Conservation (phyloP, 352 stramenopile species). For the Phytophthora citrophthora region DNA sequence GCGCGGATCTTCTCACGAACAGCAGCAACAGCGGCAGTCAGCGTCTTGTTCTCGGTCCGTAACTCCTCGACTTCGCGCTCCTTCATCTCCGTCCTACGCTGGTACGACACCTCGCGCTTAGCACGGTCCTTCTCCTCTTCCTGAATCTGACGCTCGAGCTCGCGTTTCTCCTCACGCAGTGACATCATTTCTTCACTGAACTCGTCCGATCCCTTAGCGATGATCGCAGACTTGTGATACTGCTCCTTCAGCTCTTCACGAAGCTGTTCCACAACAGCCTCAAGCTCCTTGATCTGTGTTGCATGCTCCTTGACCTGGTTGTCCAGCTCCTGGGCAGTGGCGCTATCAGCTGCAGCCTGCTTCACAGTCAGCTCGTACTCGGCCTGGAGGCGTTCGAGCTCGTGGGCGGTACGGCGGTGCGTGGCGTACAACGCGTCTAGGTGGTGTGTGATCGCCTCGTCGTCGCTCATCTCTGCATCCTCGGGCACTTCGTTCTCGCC, state of each 20-base stretch:
- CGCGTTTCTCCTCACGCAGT: constrained; percentile 44
- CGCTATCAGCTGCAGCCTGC: constrained; percentile 41
- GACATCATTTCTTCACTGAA: constrained; percentile 54
- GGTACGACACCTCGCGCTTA: constrained; percentile 50
- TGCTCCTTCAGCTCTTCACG: constrained; percentile 55
- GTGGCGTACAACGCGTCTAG: constrained; percentile 44
- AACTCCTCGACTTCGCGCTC: constrained; percentile 47
- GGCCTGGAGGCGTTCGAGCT: constrained; percentile 54
- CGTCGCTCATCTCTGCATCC: constrained; percentile 34
- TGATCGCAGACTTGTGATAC: constrained; percentile 46
- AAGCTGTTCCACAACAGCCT: constrained; percentile 47
- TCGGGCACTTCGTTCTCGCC: constrained; percentile 27
- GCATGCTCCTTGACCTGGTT: constrained; percentile 49
- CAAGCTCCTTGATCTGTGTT: constrained; percentile 54
- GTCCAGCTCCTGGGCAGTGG: constrained; percentile 40
- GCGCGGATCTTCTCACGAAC: constrained; percentile 54
- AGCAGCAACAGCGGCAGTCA: constrained; percentile 40
- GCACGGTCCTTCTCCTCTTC: constrained; percentile 44
- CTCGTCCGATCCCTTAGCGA: constrained; percentile 50
- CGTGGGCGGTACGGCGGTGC: constrained; percentile 37
- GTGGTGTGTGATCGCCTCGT: constrained; percentile 40
- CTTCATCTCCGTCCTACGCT: constrained; percentile 50
- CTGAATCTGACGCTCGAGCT: constrained; percentile 48
- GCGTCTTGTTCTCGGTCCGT: constrained; percentile 47
- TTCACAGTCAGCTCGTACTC: constrained; percentile 54